Percentiles rank a stretch among this genome's conserved stretches.
Conservation (phyloP, 1,284 basidiomycete species). For the Fomitopsis palustris region DNA sequence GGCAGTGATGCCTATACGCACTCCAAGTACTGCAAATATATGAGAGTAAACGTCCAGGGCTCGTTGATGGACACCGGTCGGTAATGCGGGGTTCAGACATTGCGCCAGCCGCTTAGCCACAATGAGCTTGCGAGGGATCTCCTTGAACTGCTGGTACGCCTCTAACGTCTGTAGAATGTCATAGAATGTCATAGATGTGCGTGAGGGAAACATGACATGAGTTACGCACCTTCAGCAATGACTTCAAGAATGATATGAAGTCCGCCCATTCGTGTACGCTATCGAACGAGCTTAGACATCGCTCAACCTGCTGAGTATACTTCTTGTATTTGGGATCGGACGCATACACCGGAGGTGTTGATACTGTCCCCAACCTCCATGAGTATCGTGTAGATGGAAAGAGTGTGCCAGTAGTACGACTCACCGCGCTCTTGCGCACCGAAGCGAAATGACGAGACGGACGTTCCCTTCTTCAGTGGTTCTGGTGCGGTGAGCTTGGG, state of each 20-base stretch:
- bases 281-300: conserved; percentile 90
- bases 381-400: neutral
- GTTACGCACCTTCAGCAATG: conserved; percentile 81
- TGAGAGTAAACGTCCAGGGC: conserved; percentile 95
- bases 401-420: conserved; percentile 5
- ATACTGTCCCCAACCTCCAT: conserved; percentile 7
- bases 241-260: conserved; percentile 96
- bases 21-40: conserved; percentile 87
- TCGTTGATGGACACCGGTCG: conserved; percentile 94
- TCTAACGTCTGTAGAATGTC: conserved; percentile 74
- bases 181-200: neutral
- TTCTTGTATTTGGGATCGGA: conserved; percentile 96
- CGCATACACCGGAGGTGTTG: conserved; percentile 43
- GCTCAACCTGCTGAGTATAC: conserved; percentile 88
- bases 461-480: conserved; percentile 11
- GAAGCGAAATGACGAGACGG: conserved; percentile 16
- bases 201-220: neutral
- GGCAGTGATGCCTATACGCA: conserved; percentile 37
- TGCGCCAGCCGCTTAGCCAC: conserved; percentile 95
- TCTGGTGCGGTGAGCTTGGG: conserved; percentile 13
- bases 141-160: conserved; percentile 87
- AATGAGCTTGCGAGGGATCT: conserved; percentile 93
- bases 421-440: conserved; percentile 17
- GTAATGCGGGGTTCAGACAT: conserved; percentile 95
- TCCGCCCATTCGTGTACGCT: conserved; percentile 99